These are phyloP conservation scores for Ophiostoma novo-ulmi DNA, from an alignment of 2,329 filamentous ascomycete species.

Conservation along the genomic window DNA sequence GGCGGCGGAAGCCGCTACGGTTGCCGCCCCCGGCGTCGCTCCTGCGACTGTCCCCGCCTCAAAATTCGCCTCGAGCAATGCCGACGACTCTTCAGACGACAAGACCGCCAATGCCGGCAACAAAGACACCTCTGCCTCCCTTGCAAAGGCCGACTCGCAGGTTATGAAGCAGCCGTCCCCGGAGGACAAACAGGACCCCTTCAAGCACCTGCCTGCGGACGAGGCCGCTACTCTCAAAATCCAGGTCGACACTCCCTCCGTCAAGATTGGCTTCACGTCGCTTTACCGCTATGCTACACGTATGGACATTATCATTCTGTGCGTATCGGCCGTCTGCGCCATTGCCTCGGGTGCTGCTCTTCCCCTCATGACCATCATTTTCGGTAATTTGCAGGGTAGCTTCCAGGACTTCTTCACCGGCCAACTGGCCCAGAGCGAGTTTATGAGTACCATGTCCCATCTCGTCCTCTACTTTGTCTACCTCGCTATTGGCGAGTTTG, in stretches of 20 bases:
- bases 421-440: conserved; percentile 46
- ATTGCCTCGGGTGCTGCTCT: conserved; percentile 63
- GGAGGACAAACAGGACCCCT: conserved; percentile 43
- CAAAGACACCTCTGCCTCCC: conserved; percentile 20
- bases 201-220: conserved; percentile 57
- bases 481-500: conserved; percentile 73
- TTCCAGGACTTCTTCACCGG: conserved; percentile 62
- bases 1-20: conserved; percentile 18
- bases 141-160: conserved; percentile 44
- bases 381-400: conserved; percentile 67
- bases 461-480: conserved; percentile 82
- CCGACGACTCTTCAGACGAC: conserved; percentile 33
- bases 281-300: conserved; percentile 67
- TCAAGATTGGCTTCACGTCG: conserved; percentile 59
- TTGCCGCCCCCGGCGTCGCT: neutral
- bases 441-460: conserved; percentile 54
- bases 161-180: conserved; percentile 30
- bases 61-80: conserved; percentile 36
- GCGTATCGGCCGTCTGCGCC: conserved; percentile 56
- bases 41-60: conserved; percentile 24
- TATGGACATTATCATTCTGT: conserved; percentile 60
- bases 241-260: conserved; percentile 61
- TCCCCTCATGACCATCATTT: conserved; percentile 76
- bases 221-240: conserved; percentile 63
- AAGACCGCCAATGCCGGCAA: conserved; percentile 7